Base-by-base conservation (phyloP, 139 green algal genomes). In the Parachlorella kessleri region DNA sequence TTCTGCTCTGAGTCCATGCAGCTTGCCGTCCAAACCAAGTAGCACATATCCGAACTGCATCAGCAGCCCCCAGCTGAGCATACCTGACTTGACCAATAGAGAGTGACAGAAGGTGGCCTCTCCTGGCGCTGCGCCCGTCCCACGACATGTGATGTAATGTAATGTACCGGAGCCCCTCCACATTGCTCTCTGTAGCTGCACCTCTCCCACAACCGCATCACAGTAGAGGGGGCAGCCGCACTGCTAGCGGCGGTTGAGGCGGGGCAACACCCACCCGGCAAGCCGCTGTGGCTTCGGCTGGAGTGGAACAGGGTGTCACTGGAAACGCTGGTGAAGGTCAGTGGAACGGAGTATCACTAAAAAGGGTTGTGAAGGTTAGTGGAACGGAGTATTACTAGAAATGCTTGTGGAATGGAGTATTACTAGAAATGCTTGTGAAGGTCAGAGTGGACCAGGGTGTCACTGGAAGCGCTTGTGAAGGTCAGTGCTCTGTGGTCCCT, bases 401-500 rank as follows among this genome's bases (percentile, higher is more conserved):
- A n/a, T n/a, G n/a, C n/a, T n/a, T n/a, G n/a, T n/a, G n/a, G n/a
- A n/a, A n/a, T n/a, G n/a, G n/a, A n/a, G n/a, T n/a, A n/a, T n/a
- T n/a, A n/a, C n/a, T n/a, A n/a, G n/a, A n/a, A n/a, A n/a, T n/a
- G n/a, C n/a, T n/a, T n/a, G n/a, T n/a, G n/a, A n/a, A n/a, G 91
- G 7, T 74, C 94, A 53, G 91, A 95, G 80, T 95, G 91, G 91
- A 95, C 95, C 78, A 67, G 87, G 14, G 85, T 95, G 7, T 78
- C 84, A 30, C 55, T 85, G 77, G 65, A 66, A 1, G 73, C 76
- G 35, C 72, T 94, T 14, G 35, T 83, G 53, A 59, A 73, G 36
- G 81, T 70, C n/a, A n/a, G n/a, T n/a, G n/a, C n/a, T n/a, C n/a
- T n/a, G n/a, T n/a, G n/a, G n/a, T n/a, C n/a, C n/a, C n/a, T n/a